Evolutionary conservation across 148 eudicot genomes (phyloP), one percentile per base, ranked within the genome.

Genomic region (Polygonum aviculare): DNA sequence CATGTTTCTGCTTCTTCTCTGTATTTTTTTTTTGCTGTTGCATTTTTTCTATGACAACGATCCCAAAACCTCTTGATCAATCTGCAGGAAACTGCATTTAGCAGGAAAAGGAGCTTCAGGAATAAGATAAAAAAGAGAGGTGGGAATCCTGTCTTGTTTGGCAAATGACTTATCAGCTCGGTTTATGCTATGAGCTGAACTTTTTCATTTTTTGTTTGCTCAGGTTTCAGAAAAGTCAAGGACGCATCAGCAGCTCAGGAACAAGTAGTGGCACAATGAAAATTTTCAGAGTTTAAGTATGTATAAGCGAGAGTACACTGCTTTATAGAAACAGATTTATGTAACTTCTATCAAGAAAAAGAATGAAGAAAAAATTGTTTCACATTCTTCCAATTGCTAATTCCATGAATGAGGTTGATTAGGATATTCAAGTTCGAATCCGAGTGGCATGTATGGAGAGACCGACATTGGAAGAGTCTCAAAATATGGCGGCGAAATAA

Each of bases 41-140:
- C 5, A 40, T 40, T 51, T 22, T 44, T 5, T 60, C 15, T 5
- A 35, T 36, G 7, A 54, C 74, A 16, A 54, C 45, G 26, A 72
- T 12, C 52, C 80, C 18, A 60, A 2, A 33, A 5, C 45, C 72
- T 57, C 44, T 50, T 38, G 15, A 63, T 35, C 45, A 75, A 65
- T 72, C 81, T 87, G 81, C 94, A 95, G 99, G 97, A 95, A 80
- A 87, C 88, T 15, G 97, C 99, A 79, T 95, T 95, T 81, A 95
- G 99, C 89, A 89, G 99, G 84, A 92, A 95, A 84, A 89, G 97
- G 75, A 80, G 96, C 84, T 92, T 95, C 78, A 86, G 99, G 44
- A 95, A 95, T 77, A 95, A 89, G 78, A 77, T 95, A 19, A 95
- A 92, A 83, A 95, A 89, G 84, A 87, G 94, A 84, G 92, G 95